Evolutionary conservation across 148 eudicot genomes (phyloP), one percentile per base, ranked within the genome.

Genomic region (Silene uniflora): DNA sequence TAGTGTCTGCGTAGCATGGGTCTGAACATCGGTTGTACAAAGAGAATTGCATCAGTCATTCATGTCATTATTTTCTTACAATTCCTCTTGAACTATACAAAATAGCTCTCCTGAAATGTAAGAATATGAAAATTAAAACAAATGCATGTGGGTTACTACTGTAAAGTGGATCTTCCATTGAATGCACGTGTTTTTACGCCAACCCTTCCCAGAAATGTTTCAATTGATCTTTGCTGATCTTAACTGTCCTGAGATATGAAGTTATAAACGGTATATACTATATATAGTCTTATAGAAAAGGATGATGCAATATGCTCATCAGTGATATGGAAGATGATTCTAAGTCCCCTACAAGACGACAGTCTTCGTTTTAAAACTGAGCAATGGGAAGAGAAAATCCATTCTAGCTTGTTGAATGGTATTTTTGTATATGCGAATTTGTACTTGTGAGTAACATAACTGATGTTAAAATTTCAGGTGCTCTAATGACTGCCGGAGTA

Each of bases 401-500:
- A 62, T 62, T 25, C 32, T 62, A 23, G 35, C 67, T 23, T 25
- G 67, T 23, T 23, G 47, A 23, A 32, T 29, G 35, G 46, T 32
- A 18, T 18, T 67, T 44, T 52, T 44, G 16, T 42, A 44, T 18
- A 10, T 67, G 55, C 55, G 19, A 17, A 47, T 49, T 49, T 49
- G 17, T 5, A 5, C 56, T 12, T 44, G 5, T 21, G 21, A 68
- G 29, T 46, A 44, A 42, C 18, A 8, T 19, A 25, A 68, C 24
- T 21, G 56, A 0, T 68, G 27, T 11, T 68, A 8, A 29, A 39
- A 0, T 68, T 68, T 68, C 56, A 68, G 72, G 72, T 27, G 72
- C 72, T 42, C 56, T 68, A 68, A 21, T 68, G 72, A 68, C 72
- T 6, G 72, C 72, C 6, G 72, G 72, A 68, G 97, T 95, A 44